phyloP scores from a whole-genome alignment of 352 stramenopile genomes.

The Pythium phragmiticola region DNA sequence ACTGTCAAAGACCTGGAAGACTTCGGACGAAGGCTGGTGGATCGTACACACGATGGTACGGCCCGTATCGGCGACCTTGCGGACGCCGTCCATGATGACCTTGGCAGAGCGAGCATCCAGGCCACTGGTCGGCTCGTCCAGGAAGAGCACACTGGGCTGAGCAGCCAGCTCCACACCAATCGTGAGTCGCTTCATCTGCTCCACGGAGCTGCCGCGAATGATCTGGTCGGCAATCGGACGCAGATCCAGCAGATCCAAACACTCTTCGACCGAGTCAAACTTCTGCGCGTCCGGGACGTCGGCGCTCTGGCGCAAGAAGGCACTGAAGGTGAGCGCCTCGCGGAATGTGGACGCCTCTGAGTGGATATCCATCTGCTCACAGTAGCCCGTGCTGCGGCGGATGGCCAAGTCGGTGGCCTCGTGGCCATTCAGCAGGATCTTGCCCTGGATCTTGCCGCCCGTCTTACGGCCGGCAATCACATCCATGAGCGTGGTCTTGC shows the following conservation, averaged over 20 bases:
- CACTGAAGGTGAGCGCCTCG: conserved; percentile 91
- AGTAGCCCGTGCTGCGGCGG: conserved; percentile 44
- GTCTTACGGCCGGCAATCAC: conserved; percentile 94
- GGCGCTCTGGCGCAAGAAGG: conserved; percentile 73
- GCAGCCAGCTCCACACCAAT: conserved; percentile 73
- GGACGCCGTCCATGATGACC: conserved; percentile 77
- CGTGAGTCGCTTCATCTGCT: conserved; percentile 55
- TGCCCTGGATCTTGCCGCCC: conserved; percentile 75
- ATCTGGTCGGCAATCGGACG: conserved; percentile 36
- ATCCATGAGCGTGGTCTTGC: conserved; percentile 96
- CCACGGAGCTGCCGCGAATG: conserved; percentile 37
- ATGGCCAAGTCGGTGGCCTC: conserved; percentile 57
- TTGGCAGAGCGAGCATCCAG: conserved; percentile 80
- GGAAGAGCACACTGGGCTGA: conserved; percentile 76
- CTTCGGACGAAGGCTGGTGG: conserved; percentile 65
- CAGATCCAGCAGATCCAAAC: conserved; percentile 37
- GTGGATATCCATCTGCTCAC: conserved; percentile 87
- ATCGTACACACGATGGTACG: conserved; percentile 86
- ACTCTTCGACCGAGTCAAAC: conserved; percentile 41
- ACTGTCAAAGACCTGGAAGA: conserved; percentile 33
- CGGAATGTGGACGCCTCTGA: conserved; percentile 88
- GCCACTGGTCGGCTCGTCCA: conserved; percentile 77
- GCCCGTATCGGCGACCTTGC: conserved; percentile 65
- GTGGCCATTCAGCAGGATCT: conserved; percentile 90
- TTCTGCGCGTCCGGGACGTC: conserved; percentile 30